Base-by-base conservation (phyloP, 2,329 filamentous ascomycete species). In the Scorias spongiosa region DNA sequence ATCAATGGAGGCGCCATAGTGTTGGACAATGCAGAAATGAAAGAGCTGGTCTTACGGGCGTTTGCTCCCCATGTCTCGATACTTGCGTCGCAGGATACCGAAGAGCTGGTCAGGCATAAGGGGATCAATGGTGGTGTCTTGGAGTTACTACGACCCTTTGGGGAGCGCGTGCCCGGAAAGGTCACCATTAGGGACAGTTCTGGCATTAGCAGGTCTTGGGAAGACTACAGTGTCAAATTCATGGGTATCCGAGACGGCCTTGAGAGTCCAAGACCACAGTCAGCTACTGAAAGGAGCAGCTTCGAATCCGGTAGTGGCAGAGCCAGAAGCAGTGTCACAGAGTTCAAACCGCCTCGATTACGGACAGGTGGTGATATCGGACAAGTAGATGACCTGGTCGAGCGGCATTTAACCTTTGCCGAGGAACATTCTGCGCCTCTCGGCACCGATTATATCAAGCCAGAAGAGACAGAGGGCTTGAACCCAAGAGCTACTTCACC, bases 11-110 rank as follows among this genome's bases (percentile, higher is more conserved):
- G 11, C 15, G 32, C 12, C 9, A 15, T 9, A 5, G 12, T 12
- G 11, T 15, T 36, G 15, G 12, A 36, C 12, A 36, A 4, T 36
- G 51, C 76, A 49, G 75, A 79, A 55, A 67, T 72, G 42, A 65
- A 74, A 44, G 71, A 72, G 29, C 67, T 94, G 41, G 80, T 96
- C 38, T 70, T 93, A 43, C 80, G 81, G 46, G 81, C 87, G 2
- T 94, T 94, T 59, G 84, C 89, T 11, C 93, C 91, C 1, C 84
- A 91, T 49, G 78, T 98, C 39, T 84, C 84, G 6, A 76, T 98
- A 26, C 81, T 88, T 53, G 77, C 86, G n/a, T 94, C 89, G 11
- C 68, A 75, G 12, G 89, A 96, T 58, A 91, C 86, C 1, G 83
- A 95, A 57, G 74, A 80, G 45, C 65, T 98, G 46, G 73, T 87